Percentiles rank a stretch among this genome's conserved stretches.
These are phyloP conservation scores for Phytophthora foliorum DNA, from an alignment of 352 stramenopile genomes.

Conservation along the genomic window DNA sequence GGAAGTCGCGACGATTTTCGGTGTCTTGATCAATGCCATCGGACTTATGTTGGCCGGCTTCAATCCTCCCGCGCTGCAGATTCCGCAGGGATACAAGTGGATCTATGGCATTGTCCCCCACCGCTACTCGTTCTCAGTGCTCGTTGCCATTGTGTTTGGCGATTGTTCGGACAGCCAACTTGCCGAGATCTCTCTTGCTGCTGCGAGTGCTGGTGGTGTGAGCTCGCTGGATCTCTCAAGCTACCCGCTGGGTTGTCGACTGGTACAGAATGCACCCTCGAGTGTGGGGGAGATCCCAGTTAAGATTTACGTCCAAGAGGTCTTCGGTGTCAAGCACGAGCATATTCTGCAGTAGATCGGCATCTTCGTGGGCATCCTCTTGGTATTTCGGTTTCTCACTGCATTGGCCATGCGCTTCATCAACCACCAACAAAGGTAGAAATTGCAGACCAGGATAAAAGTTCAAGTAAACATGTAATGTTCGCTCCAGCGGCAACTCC, in stretches of 20 bases:
- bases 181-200: constrained; percentile 32
- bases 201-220: constrained; percentile 2
- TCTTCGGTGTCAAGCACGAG: constrained; percentile 57
- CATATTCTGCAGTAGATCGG: constrained; percentile 45
- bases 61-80: constrained; percentile 50
- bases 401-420: constrained; percentile 58
- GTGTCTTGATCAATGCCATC: constrained; percentile 49
- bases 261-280: no score
- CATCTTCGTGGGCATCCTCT: constrained; percentile 43
- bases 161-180: constrained; percentile 42
- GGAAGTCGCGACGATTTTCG: no score
- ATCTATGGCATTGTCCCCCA: constrained; percentile 47
- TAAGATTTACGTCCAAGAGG: constrained; percentile 43
- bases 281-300: no score
- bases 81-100: constrained; percentile 55
- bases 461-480: no score
- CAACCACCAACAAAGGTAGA: constrained; percentile 49
- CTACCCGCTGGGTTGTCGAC: no score
- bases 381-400: constrained; percentile 51
- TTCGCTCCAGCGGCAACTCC: no score
- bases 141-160: constrained; percentile 46
- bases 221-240: constrained; percentile 24
- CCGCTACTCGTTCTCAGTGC: constrained; percentile 49
- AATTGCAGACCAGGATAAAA: no score
- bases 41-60: constrained; percentile 53